These are phyloP conservation scores for Acanthamoeba healyi DNA, from an alignment of 208 protist genomes.

Conservation along the genomic window DNA sequence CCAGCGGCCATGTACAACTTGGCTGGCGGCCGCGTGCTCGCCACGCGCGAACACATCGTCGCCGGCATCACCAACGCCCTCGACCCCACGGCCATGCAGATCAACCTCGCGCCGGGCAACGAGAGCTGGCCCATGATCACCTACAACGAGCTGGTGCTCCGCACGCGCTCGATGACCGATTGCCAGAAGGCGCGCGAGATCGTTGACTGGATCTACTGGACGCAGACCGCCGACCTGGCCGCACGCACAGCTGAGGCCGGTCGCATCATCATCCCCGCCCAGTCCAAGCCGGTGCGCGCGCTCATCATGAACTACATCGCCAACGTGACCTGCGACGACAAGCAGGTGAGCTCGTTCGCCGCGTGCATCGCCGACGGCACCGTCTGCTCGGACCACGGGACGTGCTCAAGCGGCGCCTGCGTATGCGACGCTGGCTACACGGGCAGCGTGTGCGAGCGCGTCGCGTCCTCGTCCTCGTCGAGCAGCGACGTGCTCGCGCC, in stretches of 20 bases:
- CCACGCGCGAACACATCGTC: background rate
- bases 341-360: background rate
- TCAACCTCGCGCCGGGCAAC: background rate
- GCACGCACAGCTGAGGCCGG: background rate
- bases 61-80: slow-evolving; percentile 11
- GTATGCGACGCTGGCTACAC: background rate
- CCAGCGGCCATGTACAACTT: background rate
- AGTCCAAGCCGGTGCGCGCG: background rate
- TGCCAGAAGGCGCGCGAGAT: background rate
- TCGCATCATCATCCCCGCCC: background rate
- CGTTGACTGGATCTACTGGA: background rate
- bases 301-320: background rate
- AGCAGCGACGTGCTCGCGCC: background rate
- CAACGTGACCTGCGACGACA: background rate
- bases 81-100: background rate
- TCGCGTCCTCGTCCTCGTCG: background rate
- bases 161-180: background rate
- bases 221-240: background rate
- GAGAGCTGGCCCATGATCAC: slow-evolving; percentile 22
- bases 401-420: background rate
- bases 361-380: background rate
- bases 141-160: background rate
- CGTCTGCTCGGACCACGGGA: background rate
- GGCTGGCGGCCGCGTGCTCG: background rate
- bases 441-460: background rate